Percentiles rank a stretch among this genome's conserved stretches.
phyloP scores from a whole-genome alignment of 2,329 filamentous ascomycete genomes.

The Aspergillus floridensis region DNA sequence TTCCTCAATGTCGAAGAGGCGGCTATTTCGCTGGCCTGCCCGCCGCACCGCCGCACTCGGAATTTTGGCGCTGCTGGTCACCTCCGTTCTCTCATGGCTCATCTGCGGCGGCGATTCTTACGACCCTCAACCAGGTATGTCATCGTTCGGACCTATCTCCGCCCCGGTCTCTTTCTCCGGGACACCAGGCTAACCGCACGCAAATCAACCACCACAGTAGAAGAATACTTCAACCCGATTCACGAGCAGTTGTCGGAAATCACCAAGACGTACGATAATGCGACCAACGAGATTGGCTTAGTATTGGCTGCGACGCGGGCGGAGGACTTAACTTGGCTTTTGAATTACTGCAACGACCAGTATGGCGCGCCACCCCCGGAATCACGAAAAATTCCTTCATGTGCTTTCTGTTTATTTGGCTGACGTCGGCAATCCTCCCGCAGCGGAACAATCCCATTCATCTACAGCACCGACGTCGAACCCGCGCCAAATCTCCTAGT shows the following conservation, averaged over 20 bases:
- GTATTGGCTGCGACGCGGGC: slow-evolving; percentile 19
- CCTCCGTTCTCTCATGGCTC: slow-evolving; percentile 11
- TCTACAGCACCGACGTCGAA: slow-evolving; percentile 29
- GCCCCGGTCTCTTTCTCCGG: background rate
- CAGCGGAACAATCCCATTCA: slow-evolving; percentile 23
- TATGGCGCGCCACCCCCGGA: slow-evolving; percentile 1
- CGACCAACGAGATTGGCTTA: slow-evolving; percentile 14
- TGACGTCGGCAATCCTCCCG: background rate
- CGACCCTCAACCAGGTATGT: slow-evolving; percentile 13
- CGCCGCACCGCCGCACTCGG: slow-evolving; percentile 16
- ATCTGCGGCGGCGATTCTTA: slow-evolving; percentile 13
- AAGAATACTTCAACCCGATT: slow-evolving; percentile 2
- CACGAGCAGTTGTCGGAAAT: slow-evolving; percentile 18
- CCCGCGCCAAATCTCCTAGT: slow-evolving; percentile 24
- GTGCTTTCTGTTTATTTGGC: background rate
- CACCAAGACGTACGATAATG: slow-evolving; percentile 15
- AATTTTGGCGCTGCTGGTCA: slow-evolving; percentile 17
- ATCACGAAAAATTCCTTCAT: background rate
- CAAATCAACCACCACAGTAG: background rate
- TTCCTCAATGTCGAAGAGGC: slow-evolving; percentile 16
- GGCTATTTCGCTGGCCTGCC: slow-evolving; percentile 21
- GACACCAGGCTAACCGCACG: background rate
- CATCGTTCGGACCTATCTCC: background rate
- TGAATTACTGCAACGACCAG: slow-evolving; percentile 22
- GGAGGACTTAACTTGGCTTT: slow-evolving; percentile 22